Percentiles rank a stretch among this genome's conserved stretches.
Conservation (phyloP, 169 alveolate species). For the Blepharisma undulans region DNA sequence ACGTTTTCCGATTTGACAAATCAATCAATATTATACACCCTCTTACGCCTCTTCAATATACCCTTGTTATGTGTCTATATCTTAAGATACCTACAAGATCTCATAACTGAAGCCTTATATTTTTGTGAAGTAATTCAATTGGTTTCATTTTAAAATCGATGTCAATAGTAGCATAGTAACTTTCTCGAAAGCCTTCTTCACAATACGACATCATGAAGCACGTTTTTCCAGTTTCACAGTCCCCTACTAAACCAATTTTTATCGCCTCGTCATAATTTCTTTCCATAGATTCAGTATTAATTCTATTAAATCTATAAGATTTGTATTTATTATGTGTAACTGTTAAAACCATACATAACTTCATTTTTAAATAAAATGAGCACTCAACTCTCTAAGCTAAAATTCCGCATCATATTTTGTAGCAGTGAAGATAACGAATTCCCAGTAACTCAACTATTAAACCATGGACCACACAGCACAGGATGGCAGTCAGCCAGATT, state of each 20-base stretch:
- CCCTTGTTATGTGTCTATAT: too few relatives aligned
- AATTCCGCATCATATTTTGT: constrained; percentile 62
- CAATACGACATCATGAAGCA: not conserved
- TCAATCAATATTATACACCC: too few relatives aligned
- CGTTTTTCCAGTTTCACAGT: not conserved
- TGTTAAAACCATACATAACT: not conserved
- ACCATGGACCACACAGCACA: constrained; percentile 76
- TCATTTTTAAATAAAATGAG: not conserved
- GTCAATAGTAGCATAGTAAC: too few relatives aligned
- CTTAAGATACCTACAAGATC: not conserved
- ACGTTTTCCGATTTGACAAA: too few relatives aligned
- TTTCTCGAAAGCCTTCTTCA: not conserved
- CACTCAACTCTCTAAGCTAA: not conserved
- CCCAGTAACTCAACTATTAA: constrained; percentile 84
- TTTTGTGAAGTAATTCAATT: not conserved
- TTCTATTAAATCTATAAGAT: not conserved
- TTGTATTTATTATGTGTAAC: not conserved
- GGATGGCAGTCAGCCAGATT: constrained; percentile 87
- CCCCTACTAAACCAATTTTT: not conserved
- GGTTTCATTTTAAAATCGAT: too few relatives aligned
- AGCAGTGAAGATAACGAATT: constrained; percentile 86
- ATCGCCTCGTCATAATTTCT: not conserved
- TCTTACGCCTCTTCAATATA: too few relatives aligned
- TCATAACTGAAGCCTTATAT: not conserved
- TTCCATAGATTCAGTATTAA: not conserved